Evolutionary conservation across 164 flowering plant species (phyloP), one percentile per base, ranked within the genome.

Genomic region (Magnolia kwangsiensis): DNA sequence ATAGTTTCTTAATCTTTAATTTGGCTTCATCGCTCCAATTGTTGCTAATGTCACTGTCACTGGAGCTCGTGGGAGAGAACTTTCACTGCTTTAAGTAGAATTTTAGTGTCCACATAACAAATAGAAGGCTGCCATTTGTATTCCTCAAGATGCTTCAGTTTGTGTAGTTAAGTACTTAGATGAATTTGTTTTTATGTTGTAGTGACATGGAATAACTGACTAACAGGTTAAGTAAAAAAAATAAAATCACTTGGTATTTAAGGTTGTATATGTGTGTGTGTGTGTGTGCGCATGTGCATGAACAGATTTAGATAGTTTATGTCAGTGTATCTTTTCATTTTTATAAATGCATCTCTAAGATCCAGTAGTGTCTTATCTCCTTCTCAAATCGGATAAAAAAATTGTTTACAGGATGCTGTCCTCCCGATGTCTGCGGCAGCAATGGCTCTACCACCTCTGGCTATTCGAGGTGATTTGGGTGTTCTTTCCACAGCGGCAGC

Each of bases 381-480:
- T 58, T 67, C 74, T 74, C 10, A 69, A 67, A 71, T 63, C 19
- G 27, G 27, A 68, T 29, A 59, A 50, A 18, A 19, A 72, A 79
- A 78, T 72, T 37, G 10, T 75, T 20, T 67, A 61, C 85, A 95
- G 99, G 99, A 93, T 87, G 89, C 90, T 27, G 87, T 96, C 67
- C 92, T 93, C 59, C 99, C 98, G 20, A 51, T 96, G 83, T 94
- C 97, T 78, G 85, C 93, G 72, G 94, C 97, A 75, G 99, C 99
- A 77, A 96, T 88, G 94, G 98, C 99, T 78, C 83, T 96, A 74
- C 98, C 99, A 19, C 98, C 99, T 77, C 83, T 96, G 66, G 89
- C 98, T 23, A 92, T 96, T 68, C 88, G 98, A 69, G 92, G 96
- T 58, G 99, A 96, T 85, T 81, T 80, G 81, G 99, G 99, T 74